A percentile compares a stretch with the other conserved stretches of the same genome.
phyloP scores from a whole-genome alignment of 768 basidiomycete genomes.

The Pleurotus eryngii region DNA sequence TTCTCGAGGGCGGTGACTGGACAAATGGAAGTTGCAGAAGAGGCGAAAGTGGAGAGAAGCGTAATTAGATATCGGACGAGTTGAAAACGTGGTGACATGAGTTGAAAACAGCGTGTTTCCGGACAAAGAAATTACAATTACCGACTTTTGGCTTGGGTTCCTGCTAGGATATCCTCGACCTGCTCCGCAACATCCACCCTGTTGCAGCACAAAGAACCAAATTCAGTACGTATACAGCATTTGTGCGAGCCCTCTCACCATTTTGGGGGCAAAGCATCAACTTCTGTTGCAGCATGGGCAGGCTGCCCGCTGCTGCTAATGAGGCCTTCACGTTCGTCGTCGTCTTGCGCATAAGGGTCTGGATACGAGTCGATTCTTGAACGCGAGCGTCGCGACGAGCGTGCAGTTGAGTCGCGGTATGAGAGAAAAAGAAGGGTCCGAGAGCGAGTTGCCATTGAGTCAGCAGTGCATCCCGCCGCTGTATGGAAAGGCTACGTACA shows the following conservation, averaged over 20 bases:
- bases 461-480: too few relatives aligned
- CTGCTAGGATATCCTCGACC: constrained; percentile 74
- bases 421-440: constrained; percentile 92
- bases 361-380: constrained; percentile 38
- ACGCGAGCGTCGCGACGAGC: constrained; percentile 37
- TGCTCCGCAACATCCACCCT: constrained; percentile 95
- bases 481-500: too few relatives aligned
- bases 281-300: constrained; percentile 44
- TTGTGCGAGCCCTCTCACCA: constrained; percentile 51
- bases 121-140: constrained; percentile 12
- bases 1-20: constrained; percentile 88
- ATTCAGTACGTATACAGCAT: constrained; percentile 16
- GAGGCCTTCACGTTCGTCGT: constrained; percentile 70
- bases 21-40: constrained; percentile 6
- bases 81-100: constrained; percentile 7
- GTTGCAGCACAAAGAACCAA: constrained; percentile 16
- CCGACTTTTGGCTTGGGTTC: constrained; percentile 77
- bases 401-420: constrained; percentile 75
- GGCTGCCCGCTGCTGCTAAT: constrained; percentile 35
- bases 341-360: constrained; percentile 45
- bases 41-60: constrained; percentile 14
- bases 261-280: constrained; percentile 73
- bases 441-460: constrained; percentile 55
- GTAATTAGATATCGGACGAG: constrained; percentile 5
- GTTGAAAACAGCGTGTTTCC: constrained; percentile 8